A percentile compares a stretch with the other conserved stretches of the same genome.
Evolutionary conservation across 2,329 filamentous ascomycete species (phyloP).

Genomic region (Bimuria novae-zelandiae): DNA sequence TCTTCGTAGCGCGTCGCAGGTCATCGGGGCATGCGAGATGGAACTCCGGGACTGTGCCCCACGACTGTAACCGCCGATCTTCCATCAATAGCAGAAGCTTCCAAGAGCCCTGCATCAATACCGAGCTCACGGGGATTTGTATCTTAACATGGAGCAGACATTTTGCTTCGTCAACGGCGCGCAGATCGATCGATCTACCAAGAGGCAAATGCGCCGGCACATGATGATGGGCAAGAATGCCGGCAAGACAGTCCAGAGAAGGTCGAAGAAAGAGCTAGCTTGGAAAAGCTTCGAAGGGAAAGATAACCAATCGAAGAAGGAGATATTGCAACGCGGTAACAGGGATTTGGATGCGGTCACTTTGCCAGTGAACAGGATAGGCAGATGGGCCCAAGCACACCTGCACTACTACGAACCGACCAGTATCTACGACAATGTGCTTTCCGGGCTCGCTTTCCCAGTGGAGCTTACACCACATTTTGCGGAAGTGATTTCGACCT

Average conservation of each 20-base stretch:
- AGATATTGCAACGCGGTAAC: no score
- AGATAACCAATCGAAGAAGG: no score
- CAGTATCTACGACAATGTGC: neutral
- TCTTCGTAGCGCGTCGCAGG: no score
- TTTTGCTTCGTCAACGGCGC: constrained; percentile 8
- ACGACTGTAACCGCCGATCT: no score
- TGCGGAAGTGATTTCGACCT: neutral
- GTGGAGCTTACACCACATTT: neutral
- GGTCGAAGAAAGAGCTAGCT: neutral
- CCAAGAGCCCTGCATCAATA: no score
- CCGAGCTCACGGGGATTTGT: no score
- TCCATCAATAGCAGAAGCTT: no score
- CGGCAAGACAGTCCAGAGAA: constrained; percentile 3
- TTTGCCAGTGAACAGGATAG: neutral
- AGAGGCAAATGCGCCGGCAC: constrained; percentile 5
- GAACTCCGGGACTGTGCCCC: no score
- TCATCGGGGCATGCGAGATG: no score
- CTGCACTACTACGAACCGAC: neutral
- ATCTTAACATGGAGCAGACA: constrained; percentile 1
- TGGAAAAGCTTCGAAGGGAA: no score
- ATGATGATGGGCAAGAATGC: constrained; percentile 11
- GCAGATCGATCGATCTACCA: neutral
- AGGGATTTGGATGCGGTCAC: neutral
- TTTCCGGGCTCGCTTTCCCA: neutral
- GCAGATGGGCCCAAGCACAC: neutral